Conservation (phyloP, 305 asterid genomes). For the Fraxinus albicans region DNA sequence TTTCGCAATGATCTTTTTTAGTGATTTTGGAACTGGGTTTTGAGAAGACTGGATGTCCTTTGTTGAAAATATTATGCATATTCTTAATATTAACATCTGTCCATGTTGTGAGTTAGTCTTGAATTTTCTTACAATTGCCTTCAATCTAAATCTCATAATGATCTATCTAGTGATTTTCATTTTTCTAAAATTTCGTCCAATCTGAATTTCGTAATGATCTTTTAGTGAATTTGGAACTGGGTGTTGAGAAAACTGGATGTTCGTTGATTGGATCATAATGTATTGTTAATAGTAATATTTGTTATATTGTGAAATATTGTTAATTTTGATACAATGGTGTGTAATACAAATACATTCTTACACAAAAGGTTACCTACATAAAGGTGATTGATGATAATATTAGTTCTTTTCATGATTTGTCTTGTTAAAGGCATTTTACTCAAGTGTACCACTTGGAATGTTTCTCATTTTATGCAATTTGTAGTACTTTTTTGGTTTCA, state of each 20-base stretch:
- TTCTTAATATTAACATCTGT: not conserved
- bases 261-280: constrained; percentile 4
- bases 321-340: not conserved
- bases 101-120: not conserved
- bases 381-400: not conserved
- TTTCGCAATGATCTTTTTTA: not conserved
- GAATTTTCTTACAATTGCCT: not conserved
- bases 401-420: not conserved
- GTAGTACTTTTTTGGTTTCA: no score
- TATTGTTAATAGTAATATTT: not conserved
- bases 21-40: not conserved
- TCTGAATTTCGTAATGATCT: no score
- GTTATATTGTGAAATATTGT: not conserved
- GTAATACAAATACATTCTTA: not conserved
- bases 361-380: not conserved
- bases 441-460: no score
- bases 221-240: not conserved
- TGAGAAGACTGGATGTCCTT: constrained; percentile 11
- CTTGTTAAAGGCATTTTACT: no score
- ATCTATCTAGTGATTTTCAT: not conserved
- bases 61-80: not conserved
- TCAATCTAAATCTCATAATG: not conserved
- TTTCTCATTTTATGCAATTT: no score
- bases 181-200: no score
- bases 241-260: not conserved